A percentile compares a stretch with the other conserved stretches of the same genome.
Conservation (phyloP, 2,329 filamentous ascomycete genomes). For the Fonsecaea pugnacius region DNA sequence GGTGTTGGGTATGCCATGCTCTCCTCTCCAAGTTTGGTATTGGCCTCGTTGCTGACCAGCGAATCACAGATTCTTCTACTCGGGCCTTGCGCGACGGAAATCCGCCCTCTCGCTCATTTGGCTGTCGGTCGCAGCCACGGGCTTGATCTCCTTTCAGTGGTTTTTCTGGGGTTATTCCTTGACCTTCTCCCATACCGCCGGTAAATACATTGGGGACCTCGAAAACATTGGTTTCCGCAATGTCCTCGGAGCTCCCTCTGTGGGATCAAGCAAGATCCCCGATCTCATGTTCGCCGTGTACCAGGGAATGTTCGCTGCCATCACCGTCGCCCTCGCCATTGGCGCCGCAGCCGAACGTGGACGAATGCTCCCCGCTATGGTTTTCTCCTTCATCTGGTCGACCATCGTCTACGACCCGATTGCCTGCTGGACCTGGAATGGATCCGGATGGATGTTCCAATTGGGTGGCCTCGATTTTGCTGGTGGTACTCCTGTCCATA, state of each 20-base stretch:
- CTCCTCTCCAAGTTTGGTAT: neutral
- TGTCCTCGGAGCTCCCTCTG: conserved; percentile 75
- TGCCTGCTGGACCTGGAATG: conserved; percentile 94
- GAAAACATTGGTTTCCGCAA: conserved; percentile 78
- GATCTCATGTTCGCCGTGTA: conserved; percentile 84
- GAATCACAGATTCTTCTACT: conserved; percentile 80
- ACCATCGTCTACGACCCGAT: conserved; percentile 91
- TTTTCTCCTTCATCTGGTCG: conserved; percentile 93
- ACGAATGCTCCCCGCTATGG: conserved; percentile 81
- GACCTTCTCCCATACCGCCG: conserved; percentile 77
- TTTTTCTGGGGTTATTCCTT: conserved; percentile 94
- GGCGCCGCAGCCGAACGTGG: conserved; percentile 86
- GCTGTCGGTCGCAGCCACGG: conserved; percentile 79
- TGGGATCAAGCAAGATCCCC: conserved; percentile 73
- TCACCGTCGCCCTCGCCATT: conserved; percentile 76
- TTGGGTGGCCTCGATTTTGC: conserved; percentile 87
- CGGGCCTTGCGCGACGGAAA: conserved; percentile 84
- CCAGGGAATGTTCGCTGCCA: conserved; percentile 73
- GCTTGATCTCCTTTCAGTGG: conserved; percentile 85
- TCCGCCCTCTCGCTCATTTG: conserved; percentile 85
- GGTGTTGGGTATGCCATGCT: conserved; percentile 68
- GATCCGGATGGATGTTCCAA: conserved; percentile 75
- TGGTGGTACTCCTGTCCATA: conserved; percentile 84
- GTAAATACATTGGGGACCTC: conserved; percentile 76
- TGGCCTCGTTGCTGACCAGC: conserved; percentile 23